phyloP scores from a whole-genome alignment of 75 land plant species.

The Gnetum montanum region DNA sequence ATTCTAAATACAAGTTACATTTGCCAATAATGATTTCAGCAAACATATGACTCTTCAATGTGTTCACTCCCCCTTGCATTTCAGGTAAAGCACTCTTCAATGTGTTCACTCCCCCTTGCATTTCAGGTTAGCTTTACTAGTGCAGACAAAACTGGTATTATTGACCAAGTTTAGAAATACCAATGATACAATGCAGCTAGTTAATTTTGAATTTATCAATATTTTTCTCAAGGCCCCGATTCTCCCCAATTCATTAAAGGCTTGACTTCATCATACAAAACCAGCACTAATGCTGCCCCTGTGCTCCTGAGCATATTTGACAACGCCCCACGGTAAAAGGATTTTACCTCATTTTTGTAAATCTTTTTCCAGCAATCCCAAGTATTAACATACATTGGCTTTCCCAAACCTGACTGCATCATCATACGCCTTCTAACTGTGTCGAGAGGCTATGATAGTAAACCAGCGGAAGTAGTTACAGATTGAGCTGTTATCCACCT shows the following conservation, averaged over 20 bases:
- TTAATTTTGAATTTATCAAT: no score
- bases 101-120: no score
- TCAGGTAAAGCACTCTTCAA: no score
- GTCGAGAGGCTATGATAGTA: constrained; percentile 86
- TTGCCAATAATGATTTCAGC: no score
- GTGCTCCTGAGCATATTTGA: constrained; percentile 93
- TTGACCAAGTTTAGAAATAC: no score
- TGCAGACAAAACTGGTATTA: no score
- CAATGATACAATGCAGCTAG: no score
- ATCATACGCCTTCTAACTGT: constrained; percentile 91
- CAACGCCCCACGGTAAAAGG: constrained; percentile 87
- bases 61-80: no score
- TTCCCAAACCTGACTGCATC: constrained; percentile 93
- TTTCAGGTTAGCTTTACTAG: no score
- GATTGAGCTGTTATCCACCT: constrained; percentile 83
- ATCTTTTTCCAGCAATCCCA: constrained; percentile 89
- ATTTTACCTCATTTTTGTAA: constrained; percentile 46
- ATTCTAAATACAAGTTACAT: no score
- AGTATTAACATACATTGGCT: constrained; percentile 58
- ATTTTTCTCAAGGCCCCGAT: background rate
- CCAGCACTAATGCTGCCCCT: constrained; percentile 87
- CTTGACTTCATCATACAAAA: constrained; percentile 85
- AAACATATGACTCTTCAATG: no score
- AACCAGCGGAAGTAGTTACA: constrained; percentile 88
- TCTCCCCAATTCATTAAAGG: constrained; percentile 59